A percentile compares a stretch with the other conserved stretches of the same genome.
Evolutionary conservation across 2,329 filamentous ascomycete genomes (phyloP).

Genomic region (Sporothrix phasma): DNA sequence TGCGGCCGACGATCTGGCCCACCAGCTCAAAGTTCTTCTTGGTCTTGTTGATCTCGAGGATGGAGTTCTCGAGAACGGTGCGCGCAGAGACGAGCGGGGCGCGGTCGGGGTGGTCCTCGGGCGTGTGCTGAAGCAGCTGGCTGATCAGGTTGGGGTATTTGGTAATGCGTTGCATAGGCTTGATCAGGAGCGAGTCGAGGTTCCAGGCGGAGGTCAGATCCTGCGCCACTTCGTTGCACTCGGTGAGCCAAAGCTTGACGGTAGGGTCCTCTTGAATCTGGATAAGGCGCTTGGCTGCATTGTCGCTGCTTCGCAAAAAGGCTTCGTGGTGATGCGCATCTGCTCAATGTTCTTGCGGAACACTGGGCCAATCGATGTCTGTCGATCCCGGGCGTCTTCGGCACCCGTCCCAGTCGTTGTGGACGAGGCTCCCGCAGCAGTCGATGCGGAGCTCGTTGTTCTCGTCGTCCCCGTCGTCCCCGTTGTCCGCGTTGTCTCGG

Average conservation of each 20-base stretch:
- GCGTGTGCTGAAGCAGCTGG: slow-evolving; percentile 69
- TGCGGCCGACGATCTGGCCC: slow-evolving; percentile 75
- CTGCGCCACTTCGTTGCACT: slow-evolving; percentile 85
- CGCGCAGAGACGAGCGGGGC: slow-evolving; percentile 48
- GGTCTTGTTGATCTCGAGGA: slow-evolving; percentile 83
- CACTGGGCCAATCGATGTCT: slow-evolving; percentile 42
- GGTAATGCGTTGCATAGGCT: slow-evolving; percentile 87
- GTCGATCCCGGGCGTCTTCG: slow-evolving; percentile 43
- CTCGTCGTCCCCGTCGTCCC: no score
- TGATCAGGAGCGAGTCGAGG: slow-evolving; percentile 89
- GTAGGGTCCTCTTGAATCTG: slow-evolving; percentile 54
- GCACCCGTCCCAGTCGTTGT: slow-evolving; percentile 29
- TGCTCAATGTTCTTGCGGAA: slow-evolving; percentile 48
- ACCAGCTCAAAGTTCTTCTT: slow-evolving; percentile 93
- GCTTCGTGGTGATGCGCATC: slow-evolving; percentile 54
- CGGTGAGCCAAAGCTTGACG: slow-evolving; percentile 76
- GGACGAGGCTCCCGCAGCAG: slow-evolving; percentile 22
- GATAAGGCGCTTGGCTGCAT: slow-evolving; percentile 50
- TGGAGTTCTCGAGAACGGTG: slow-evolving; percentile 50
- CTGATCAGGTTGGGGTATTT: slow-evolving; percentile 86
- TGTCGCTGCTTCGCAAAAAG: slow-evolving; percentile 53
- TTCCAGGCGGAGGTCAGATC: slow-evolving; percentile 93
- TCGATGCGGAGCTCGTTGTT: slow-evolving; percentile 20
- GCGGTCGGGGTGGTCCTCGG: slow-evolving; percentile 73
- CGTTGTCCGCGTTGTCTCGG: no score